phyloP scores from a whole-genome alignment of 306 rosid species.

The Cucumis cinereus region DNA sequence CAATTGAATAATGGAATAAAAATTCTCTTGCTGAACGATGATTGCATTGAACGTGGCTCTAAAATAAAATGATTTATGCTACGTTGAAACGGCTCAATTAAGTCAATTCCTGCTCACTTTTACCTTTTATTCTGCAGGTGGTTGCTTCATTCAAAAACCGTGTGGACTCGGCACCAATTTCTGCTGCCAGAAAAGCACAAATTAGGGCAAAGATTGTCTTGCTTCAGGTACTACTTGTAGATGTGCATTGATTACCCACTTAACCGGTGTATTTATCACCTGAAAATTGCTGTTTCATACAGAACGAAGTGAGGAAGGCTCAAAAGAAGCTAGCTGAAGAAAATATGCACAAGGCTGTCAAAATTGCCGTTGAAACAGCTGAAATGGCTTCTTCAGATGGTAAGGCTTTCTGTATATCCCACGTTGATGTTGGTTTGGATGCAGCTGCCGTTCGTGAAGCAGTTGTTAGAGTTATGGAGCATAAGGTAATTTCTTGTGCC shows the following conservation, averaged over 20 bases:
- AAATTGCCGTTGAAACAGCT: constrained; percentile 51
- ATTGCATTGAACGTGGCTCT: neutral
- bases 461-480: constrained; percentile 57
- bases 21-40: neutral
- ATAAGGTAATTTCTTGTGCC: constrained; percentile 38
- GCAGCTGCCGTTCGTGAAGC: constrained; percentile 96
- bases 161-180: constrained; percentile 63
- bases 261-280: constrained; percentile 2
- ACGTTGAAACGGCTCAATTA: neutral
- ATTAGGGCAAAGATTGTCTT: constrained; percentile 52
- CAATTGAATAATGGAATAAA: neutral
- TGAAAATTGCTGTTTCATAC: constrained; percentile 4
- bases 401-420: constrained; percentile 59
- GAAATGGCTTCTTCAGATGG: constrained; percentile 58
- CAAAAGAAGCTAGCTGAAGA: constrained; percentile 85
- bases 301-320: constrained; percentile 73
- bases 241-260: neutral
- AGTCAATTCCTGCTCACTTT: neutral
- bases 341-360: constrained; percentile 66
- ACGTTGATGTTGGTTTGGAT: constrained; percentile 80
- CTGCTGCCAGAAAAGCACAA: constrained; percentile 81
- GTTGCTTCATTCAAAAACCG: constrained; percentile 69
- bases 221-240: constrained; percentile 49
- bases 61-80: neutral
- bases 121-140: constrained; percentile 25